A percentile compares a stretch with the other conserved stretches of the same genome.
phyloP scores from a whole-genome alignment of 306 rosid species.

The Coriaria nepalensis region DNA sequence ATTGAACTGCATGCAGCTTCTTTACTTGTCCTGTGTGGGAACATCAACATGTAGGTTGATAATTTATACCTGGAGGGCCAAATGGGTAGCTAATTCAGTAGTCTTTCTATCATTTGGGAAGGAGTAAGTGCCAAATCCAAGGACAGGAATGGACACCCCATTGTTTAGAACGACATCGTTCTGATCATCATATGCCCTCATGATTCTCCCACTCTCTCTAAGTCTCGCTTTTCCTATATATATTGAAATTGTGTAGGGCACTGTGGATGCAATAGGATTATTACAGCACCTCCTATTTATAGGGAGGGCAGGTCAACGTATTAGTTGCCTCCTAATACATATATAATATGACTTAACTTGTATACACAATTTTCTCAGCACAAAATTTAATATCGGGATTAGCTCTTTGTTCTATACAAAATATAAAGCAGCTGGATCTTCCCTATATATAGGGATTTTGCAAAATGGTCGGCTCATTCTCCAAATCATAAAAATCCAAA shows the following conservation, averaged over 20 bases:
- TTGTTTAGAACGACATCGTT: slow-evolving; percentile 49
- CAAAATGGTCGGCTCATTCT: no score
- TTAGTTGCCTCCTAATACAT: no score
- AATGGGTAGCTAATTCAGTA: slow-evolving; percentile 53
- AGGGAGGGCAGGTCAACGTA: no score
- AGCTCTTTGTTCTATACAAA: slow-evolving; percentile 29
- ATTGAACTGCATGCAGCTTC: background rate
- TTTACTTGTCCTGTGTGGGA: no score
- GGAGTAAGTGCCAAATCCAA: slow-evolving; percentile 83
- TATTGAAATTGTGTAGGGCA: no score
- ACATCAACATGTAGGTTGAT: no score
- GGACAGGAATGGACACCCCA: slow-evolving; percentile 67
- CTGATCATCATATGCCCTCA: slow-evolving; percentile 26
- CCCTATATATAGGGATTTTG: slow-evolving; percentile 69
- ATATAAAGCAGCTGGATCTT: slow-evolving; percentile 50
- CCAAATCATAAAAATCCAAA: no score
- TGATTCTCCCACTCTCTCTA: slow-evolving; percentile 1
- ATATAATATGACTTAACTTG: no score
- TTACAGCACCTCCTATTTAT: no score
- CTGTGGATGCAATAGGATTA: no score
- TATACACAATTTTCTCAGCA: background rate
- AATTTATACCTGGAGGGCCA: slow-evolving; percentile 56
- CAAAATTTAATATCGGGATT: background rate
- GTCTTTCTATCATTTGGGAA: slow-evolving; percentile 40
- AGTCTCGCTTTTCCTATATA: background rate